phyloP scores from a whole-genome alignment of 306 rosid species.

The Cyclanthera cordifolia region DNA sequence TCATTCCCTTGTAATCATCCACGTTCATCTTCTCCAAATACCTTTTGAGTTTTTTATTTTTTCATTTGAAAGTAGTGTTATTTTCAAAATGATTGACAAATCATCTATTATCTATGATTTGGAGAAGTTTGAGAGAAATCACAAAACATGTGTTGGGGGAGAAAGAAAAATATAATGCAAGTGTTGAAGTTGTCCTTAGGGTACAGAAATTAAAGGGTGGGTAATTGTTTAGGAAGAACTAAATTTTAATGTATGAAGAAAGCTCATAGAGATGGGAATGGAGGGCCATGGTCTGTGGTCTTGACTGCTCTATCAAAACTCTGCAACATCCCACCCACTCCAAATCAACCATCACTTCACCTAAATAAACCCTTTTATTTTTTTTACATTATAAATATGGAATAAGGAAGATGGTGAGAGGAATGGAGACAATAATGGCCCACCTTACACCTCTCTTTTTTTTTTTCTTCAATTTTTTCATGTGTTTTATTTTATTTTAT shows the following conservation, averaged over 20 bases:
- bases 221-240: background rate
- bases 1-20: too few relatives aligned
- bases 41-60: too few relatives aligned
- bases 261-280: constrained; percentile 1
- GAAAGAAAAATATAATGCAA: background rate
- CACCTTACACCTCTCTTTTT: too few relatives aligned
- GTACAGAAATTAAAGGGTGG: background rate
- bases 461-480: too few relatives aligned
- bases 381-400: too few relatives aligned
- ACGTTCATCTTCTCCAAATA: too few relatives aligned
- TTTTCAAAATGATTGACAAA: background rate
- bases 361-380: background rate
- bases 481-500: too few relatives aligned
- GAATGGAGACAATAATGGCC: too few relatives aligned
- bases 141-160: too few relatives aligned
- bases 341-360: constrained; percentile 14
- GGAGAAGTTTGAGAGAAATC: background rate
- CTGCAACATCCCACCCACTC: constrained; percentile 12
- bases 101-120: background rate
- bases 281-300: constrained; percentile 10
- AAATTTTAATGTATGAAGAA: background rate
- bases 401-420: too few relatives aligned
- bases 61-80: too few relatives aligned
- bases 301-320: constrained; percentile 1
- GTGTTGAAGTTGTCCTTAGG: background rate